phyloP scores from a whole-genome alignment of 306 rosid species.

The Prunus salicina region DNA sequence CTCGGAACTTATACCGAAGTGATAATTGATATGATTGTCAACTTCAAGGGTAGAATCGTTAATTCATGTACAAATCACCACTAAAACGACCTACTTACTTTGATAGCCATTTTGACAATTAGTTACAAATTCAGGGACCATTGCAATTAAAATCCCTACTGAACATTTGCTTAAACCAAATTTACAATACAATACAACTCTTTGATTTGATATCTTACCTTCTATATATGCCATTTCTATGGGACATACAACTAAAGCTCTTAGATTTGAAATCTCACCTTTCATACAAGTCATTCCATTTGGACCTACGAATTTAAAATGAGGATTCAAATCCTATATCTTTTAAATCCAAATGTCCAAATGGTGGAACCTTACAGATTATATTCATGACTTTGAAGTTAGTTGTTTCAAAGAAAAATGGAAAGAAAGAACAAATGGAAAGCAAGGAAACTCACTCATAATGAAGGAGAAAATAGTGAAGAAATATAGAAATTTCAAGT shows the following conservation, averaged over 20 bases:
- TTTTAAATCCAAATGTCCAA: background rate
- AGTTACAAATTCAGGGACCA: too few relatives aligned
- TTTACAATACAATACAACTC: too few relatives aligned
- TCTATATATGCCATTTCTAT: too few relatives aligned
- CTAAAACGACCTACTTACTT: too few relatives aligned
- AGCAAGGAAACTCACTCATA: slow-evolving; percentile 36
- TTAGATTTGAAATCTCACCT: background rate
- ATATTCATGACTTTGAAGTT: background rate
- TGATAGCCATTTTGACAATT: too few relatives aligned
- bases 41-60: too few relatives aligned
- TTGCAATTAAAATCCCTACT: too few relatives aligned
- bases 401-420: background rate
- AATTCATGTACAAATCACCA: too few relatives aligned
- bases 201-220: too few relatives aligned
- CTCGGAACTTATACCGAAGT: too few relatives aligned
- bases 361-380: background rate
- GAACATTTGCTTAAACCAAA: too few relatives aligned
- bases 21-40: too few relatives aligned
- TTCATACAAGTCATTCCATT: background rate
- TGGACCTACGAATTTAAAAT: background rate
- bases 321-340: background rate
- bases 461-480: slow-evolving; percentile 51
- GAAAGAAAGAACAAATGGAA: background rate
- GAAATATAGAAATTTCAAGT: slow-evolving; percentile 43
- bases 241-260: background rate